Conservation (phyloP, 2,329 filamentous ascomycete genomes). For the Leptographium lundbergii region DNA sequence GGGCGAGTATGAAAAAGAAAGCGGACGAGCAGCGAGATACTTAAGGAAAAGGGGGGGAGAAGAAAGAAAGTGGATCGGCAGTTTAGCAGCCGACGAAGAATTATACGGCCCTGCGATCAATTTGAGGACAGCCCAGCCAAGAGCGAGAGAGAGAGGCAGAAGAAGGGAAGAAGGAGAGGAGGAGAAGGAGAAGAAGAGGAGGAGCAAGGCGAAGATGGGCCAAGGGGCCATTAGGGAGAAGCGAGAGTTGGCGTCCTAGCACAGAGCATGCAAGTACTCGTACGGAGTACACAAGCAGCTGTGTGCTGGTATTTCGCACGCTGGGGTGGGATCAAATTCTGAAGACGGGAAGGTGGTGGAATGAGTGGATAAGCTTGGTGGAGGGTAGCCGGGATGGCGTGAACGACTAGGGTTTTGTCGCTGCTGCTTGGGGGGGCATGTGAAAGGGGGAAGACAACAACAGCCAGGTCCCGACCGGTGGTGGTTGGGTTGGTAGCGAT, state of each 20-base stretch:
- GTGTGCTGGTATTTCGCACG: neutral
- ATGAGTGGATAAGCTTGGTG: neutral
- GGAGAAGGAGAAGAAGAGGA: neutral
- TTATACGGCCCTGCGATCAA: neutral
- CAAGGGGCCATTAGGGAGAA: neutral
- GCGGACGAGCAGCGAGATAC: neutral
- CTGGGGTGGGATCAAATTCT: neutral
- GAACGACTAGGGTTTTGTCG: neutral
- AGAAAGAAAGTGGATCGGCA: neutral
- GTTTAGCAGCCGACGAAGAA: neutral
- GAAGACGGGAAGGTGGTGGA: neutral
- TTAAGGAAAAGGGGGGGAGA: neutral
- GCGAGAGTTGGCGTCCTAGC: neutral
- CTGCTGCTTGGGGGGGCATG: neutral
- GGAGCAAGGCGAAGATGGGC: neutral
- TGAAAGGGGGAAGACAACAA: neutral
- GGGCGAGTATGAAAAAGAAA: neutral
- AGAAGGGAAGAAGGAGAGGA: neutral
- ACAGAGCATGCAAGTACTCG: neutral
- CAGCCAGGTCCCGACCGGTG: neutral
- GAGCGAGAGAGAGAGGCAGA: neutral
- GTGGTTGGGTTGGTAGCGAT: neutral
- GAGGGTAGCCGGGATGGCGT: constrained; percentile 1
- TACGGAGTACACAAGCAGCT: neutral
- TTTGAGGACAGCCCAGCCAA: neutral